Conservation (phyloP, 2,329 filamentous ascomycete genomes). For the Sarocladiaceae sp. region DNA sequence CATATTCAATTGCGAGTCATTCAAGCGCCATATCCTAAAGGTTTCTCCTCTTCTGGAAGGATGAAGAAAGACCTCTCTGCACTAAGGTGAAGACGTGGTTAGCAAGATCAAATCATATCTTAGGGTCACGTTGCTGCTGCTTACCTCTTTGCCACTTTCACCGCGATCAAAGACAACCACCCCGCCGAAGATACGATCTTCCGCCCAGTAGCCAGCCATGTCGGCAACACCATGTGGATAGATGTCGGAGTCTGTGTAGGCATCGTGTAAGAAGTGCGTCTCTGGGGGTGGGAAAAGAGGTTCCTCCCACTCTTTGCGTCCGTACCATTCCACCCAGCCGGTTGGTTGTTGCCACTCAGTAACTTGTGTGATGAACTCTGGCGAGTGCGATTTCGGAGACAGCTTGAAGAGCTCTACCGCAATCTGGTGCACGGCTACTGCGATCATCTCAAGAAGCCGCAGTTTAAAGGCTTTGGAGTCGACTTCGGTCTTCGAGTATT, state of each 20-base stretch:
- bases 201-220: conserved; percentile 23
- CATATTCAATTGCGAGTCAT: background rate
- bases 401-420: background rate
- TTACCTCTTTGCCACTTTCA: conserved; percentile 14
- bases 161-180: conserved; percentile 23
- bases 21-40: background rate
- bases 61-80: background rate
- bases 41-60: background rate
- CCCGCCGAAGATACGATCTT: conserved; percentile 22
- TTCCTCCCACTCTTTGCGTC: background rate
- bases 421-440: conserved; percentile 4
- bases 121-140: background rate
- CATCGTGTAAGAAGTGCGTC: background rate
- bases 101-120: background rate
- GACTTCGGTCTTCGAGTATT: background rate
- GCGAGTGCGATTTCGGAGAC: background rate
- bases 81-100: background rate
- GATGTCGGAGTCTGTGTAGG: conserved; percentile 12
- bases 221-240: conserved; percentile 19
- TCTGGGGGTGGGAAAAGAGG: background rate
- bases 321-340: background rate
- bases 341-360: conserved; percentile 1
- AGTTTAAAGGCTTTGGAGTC: conserved; percentile 1
- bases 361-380: background rate
- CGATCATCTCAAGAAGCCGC: conserved; percentile 6